Conservation (phyloP, 1,284 basidiomycete genomes). For the Ganoderma sinense region DNA sequence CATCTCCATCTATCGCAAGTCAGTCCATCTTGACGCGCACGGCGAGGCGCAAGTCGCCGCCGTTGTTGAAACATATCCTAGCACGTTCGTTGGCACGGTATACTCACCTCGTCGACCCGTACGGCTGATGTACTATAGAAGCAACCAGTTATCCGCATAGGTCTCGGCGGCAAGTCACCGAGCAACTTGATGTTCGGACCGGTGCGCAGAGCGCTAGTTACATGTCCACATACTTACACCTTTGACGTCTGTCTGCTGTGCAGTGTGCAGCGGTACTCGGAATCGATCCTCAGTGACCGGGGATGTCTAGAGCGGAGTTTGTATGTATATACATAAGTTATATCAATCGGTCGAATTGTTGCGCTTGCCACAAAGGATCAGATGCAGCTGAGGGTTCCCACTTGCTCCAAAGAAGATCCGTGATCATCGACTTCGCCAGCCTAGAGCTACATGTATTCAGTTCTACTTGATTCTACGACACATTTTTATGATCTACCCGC, state of each 20-base stretch:
- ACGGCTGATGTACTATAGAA: constrained; percentile 30
- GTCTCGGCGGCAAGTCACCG: constrained; percentile 11
- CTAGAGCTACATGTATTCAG: constrained; percentile 2
- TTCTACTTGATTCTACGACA: not conserved
- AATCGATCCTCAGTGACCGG: not conserved
- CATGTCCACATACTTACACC: constrained; percentile 7
- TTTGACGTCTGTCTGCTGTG: not conserved
- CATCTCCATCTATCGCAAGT: constrained; percentile 9
- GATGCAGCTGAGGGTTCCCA: too few relatives aligned
- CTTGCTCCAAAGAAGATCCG: not conserved
- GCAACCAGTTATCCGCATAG: constrained; percentile 13
- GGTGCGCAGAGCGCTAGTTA: constrained; percentile 9
- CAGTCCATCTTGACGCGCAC: constrained; percentile 5
- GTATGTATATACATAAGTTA: constrained; percentile 21
- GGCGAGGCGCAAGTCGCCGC: constrained; percentile 23
- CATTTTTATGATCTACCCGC: not conserved
- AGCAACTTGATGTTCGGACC: constrained; percentile 10
- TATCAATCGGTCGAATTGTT: constrained; percentile 8
- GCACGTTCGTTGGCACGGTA: constrained; percentile 17
- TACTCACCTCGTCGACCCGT: constrained; percentile 6
- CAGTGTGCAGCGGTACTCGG: constrained; percentile 3
- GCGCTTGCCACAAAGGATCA: not conserved
- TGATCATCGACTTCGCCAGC: not conserved
- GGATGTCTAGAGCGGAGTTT: constrained; percentile 6
- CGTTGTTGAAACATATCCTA: constrained; percentile 18